phyloP scores from a whole-genome alignment of 78 protist genomes.

The Trichosphaerium sp. region DNA sequence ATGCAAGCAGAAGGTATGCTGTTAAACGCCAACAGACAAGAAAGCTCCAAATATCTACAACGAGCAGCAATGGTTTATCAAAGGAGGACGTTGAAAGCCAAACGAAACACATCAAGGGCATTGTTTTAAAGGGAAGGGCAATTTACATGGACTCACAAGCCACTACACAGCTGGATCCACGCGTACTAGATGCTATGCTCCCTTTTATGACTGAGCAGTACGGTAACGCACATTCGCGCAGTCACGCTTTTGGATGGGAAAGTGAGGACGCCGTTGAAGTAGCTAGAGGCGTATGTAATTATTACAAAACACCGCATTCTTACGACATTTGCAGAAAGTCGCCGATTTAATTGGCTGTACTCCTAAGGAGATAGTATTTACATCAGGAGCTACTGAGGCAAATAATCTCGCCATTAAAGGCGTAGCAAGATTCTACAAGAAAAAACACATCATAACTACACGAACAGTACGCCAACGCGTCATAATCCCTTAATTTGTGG shows the following conservation, averaged over 20 bases:
- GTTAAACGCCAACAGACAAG: no score
- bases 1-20: no score
- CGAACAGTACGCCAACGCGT: no score
- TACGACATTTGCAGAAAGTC: slow-evolving; percentile 18
- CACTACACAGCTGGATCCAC: slow-evolving; percentile 94
- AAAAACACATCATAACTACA: slow-evolving; percentile 78
- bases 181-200: slow-evolving; percentile 96
- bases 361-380: slow-evolving; percentile 89
- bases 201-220: slow-evolving; percentile 69
- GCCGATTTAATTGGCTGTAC: slow-evolving; percentile 71
- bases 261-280: slow-evolving; percentile 72
- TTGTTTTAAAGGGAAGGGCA: slow-evolving; percentile 6
- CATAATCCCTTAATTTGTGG: neutral
- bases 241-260: slow-evolving; percentile 96
- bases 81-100: no score
- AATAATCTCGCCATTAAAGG: slow-evolving; percentile 96
- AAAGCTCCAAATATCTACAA: no score
- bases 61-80: no score
- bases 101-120: no score
- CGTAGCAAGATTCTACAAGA: slow-evolving; percentile 73
- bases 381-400: slow-evolving; percentile 97
- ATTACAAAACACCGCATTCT: neutral
- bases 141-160: slow-evolving; percentile 75
- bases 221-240: slow-evolving; percentile 94
- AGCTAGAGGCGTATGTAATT: slow-evolving; percentile 66